Conservation (phyloP, 2,329 filamentous ascomycete species). For the Massarina eburnea region DNA sequence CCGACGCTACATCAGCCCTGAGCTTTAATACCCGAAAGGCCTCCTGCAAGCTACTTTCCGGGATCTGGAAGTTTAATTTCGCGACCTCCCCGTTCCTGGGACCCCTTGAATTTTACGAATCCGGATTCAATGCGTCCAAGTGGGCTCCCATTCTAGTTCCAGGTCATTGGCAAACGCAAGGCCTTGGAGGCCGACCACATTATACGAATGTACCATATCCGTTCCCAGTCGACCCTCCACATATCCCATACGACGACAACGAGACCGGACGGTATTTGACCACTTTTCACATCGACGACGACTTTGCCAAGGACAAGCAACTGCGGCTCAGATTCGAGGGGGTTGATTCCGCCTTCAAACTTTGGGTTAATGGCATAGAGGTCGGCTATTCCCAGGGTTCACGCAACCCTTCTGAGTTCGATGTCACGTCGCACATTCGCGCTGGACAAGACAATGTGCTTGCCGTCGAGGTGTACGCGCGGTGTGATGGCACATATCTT, state of each 20-base stretch:
- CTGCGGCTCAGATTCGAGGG: slow-evolving; percentile 71
- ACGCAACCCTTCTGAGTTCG: slow-evolving; percentile 70
- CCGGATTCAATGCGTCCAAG: slow-evolving; percentile 37
- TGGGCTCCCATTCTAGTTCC: slow-evolving; percentile 63
- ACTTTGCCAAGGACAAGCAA: slow-evolving; percentile 55
- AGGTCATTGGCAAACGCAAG: slow-evolving; percentile 71
- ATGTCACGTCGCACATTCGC: slow-evolving; percentile 58
- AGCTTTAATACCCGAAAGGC: slow-evolving; percentile 35
- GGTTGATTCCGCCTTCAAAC: slow-evolving; percentile 70
- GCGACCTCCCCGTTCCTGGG: slow-evolving; percentile 40
- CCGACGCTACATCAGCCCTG: slow-evolving; percentile 54
- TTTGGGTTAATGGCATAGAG: slow-evolving; percentile 66
- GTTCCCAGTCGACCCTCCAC: slow-evolving; percentile 65
- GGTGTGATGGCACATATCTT: slow-evolving; percentile 68
- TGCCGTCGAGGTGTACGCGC: slow-evolving; percentile 69
- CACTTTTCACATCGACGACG: slow-evolving; percentile 55
- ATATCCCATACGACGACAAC: slow-evolving; percentile 62
- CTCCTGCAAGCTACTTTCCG: slow-evolving; percentile 37
- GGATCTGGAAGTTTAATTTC: slow-evolving; percentile 45
- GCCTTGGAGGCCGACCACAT: slow-evolving; percentile 63
- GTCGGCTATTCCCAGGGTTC: slow-evolving; percentile 71
- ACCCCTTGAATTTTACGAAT: slow-evolving; percentile 35
- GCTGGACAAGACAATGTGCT: slow-evolving; percentile 55
- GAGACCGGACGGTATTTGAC: slow-evolving; percentile 65
- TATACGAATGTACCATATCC: slow-evolving; percentile 71